Evolutionary conservation across 371 early-diverging fungal genomes (phyloP).

Genomic region (Lichtheimia ornata): DNA sequence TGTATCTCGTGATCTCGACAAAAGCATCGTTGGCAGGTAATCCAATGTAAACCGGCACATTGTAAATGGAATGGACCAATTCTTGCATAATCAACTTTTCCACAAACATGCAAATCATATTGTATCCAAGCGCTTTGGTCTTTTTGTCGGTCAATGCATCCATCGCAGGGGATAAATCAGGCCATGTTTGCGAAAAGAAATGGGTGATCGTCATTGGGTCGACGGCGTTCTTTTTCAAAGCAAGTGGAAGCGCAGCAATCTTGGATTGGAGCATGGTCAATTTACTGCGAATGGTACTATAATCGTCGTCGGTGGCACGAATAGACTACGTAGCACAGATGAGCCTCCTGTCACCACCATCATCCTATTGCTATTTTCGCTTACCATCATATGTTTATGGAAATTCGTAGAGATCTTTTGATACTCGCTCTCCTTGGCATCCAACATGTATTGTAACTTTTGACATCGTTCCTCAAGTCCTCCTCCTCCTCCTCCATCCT

Average conservation of each 20-base stretch:
- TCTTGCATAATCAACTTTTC: constrained; percentile 40
- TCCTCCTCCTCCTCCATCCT: neutral
- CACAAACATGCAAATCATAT: constrained; percentile 35
- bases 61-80: constrained; percentile 30
- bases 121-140: constrained; percentile 15
- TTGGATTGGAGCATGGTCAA: constrained; percentile 42
- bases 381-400: constrained; percentile 32
- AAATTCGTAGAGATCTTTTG: constrained; percentile 41
- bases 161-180: constrained; percentile 27
- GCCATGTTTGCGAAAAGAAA: constrained; percentile 29
- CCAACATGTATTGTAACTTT: constrained; percentile 30
- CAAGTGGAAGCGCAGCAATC: constrained; percentile 36
- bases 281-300: constrained; percentile 38
- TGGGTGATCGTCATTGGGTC: constrained; percentile 23
- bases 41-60: constrained; percentile 30
- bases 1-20: constrained; percentile 36
- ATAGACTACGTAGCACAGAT: constrained; percentile 16
- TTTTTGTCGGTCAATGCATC: constrained; percentile 19
- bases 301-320: constrained; percentile 48
- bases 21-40: constrained; percentile 39
- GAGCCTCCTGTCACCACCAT: too few relatives aligned
- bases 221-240: constrained; percentile 36
- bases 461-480: constrained; percentile 19
- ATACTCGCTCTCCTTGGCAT: constrained; percentile 35
- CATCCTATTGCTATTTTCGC: too few relatives aligned